Evolutionary conservation across 2,329 filamentous ascomycete species (phyloP).

Genomic region (Nemania bipapillata): DNA sequence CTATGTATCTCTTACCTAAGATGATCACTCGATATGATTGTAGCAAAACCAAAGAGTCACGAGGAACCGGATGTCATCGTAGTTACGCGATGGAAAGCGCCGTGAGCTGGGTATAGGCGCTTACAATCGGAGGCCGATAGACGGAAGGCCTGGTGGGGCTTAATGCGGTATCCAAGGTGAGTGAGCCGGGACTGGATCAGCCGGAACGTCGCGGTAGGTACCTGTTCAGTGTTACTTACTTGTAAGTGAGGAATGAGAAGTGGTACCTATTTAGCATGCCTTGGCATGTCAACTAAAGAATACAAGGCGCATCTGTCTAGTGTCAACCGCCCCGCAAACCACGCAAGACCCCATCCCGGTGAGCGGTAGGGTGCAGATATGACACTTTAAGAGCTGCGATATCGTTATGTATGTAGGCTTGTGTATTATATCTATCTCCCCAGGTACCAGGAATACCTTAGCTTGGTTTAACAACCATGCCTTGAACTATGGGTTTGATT

Average conservation of each 20-base stretch:
- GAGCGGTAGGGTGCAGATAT: neutral
- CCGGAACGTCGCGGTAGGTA: constrained; percentile 12
- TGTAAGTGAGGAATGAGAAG: too few species aligned
- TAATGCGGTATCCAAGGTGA: constrained; percentile 12
- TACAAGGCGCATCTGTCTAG: neutral
- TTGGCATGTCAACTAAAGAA: neutral
- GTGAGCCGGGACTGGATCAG: constrained; percentile 13
- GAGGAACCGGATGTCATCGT: constrained; percentile 23
- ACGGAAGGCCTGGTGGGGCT: constrained; percentile 10
- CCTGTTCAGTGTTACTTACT: too few species aligned
- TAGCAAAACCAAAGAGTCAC: constrained; percentile 21
- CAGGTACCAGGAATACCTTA: neutral
- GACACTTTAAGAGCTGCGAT: neutral
- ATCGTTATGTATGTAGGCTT: neutral
- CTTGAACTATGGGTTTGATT: neutral
- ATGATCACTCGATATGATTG: neutral
- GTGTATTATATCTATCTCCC: neutral
- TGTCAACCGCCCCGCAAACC: neutral
- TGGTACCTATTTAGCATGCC: neutral
- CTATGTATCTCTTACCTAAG: constrained; percentile 24
- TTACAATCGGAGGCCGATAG: constrained; percentile 32
- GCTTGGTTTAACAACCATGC: neutral
- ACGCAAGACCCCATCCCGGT: neutral
- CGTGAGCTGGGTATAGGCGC: constrained; percentile 27
- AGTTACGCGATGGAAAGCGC: constrained; percentile 32